phyloP scores from a whole-genome alignment of 257 asterid species.

The Jaltomata sinuosa region DNA sequence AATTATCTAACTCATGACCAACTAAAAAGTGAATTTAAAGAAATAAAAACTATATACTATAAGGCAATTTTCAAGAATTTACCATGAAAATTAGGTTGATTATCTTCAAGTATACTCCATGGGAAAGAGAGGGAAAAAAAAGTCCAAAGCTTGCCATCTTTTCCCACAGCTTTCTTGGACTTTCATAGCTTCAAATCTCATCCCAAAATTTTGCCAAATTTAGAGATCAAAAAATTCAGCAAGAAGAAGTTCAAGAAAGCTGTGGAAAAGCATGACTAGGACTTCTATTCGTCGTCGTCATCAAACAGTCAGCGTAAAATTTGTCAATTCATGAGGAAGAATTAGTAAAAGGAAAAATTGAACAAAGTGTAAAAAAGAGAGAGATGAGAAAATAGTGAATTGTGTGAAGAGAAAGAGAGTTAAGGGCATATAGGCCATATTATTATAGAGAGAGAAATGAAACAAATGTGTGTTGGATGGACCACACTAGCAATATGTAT shows the following conservation, averaged over 20 bases:
- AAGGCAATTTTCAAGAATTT: neutral
- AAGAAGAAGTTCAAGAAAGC: conserved; percentile 86
- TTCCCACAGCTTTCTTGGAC: conserved; percentile 64
- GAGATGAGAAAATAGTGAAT: neutral
- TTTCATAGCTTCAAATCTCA: conserved; percentile 6
- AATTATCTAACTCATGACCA: neutral
- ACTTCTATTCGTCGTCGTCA: conserved; percentile 17
- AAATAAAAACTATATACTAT: neutral
- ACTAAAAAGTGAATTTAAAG: neutral
- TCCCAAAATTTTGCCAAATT: neutral
- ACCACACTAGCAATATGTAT: conserved; percentile 34
- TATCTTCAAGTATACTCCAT: neutral
- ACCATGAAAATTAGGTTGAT: neutral
- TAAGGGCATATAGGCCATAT: neutral
- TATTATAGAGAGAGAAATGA: neutral
- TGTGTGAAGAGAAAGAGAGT: neutral
- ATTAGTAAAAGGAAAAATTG: neutral
- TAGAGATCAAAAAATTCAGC: neutral
- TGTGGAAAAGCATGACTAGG: conserved; percentile 82
- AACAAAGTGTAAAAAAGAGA: neutral
- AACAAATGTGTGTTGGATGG: conserved; percentile 18
- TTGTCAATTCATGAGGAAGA: neutral
- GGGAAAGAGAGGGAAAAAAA: neutral
- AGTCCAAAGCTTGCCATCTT: conserved; percentile 39
- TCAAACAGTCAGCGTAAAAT: neutral